Percentiles rank a stretch among this genome's conserved stretches.
These are phyloP conservation scores for Elaeis guineensis DNA, from an alignment of 176 grass and related monocot species.

Conservation along the genomic window DNA sequence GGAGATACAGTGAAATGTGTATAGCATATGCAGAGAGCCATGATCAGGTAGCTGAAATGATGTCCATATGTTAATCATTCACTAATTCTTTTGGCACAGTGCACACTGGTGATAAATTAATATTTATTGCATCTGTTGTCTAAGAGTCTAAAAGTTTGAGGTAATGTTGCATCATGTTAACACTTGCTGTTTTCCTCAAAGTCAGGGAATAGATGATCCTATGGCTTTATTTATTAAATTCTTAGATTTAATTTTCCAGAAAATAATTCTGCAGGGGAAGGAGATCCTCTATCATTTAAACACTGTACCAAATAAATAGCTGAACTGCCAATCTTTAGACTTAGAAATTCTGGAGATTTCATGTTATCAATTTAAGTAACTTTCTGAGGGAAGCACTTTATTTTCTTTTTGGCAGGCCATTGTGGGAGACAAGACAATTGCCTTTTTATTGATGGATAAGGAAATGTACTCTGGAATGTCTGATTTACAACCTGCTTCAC, in stretches of 20 bases:
- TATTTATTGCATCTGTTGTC: background rate
- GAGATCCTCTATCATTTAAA: no score
- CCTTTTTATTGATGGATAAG: slow-evolving; percentile 94
- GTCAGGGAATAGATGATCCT: no score
- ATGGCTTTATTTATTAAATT: no score
- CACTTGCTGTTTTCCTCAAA: no score
- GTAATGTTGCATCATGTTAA: no score
- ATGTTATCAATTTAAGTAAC: slow-evolving; percentile 5
- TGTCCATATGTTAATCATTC: no score
- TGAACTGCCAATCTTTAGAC: no score
- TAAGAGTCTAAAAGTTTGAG: background rate
- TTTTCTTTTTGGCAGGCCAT: slow-evolving; percentile 54
- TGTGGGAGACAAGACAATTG: slow-evolving; percentile 89
- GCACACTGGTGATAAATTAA: background rate
- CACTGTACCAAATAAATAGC: no score
- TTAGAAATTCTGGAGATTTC: background rate
- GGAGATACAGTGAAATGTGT: slow-evolving; percentile 92
- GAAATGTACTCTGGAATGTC: slow-evolving; percentile 99
- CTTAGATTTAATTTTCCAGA: no score
- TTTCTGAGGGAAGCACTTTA: slow-evolving; percentile 7
- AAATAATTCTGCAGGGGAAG: no score
- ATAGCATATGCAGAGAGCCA: slow-evolving; percentile 92
- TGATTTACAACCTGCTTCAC: slow-evolving; percentile 82
- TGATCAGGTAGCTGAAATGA: slow-evolving; percentile 60
- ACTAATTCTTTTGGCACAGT: no score